phyloP scores from a whole-genome alignment of 306 rosid genomes.

The Amphicarpaea edgeworthii region DNA sequence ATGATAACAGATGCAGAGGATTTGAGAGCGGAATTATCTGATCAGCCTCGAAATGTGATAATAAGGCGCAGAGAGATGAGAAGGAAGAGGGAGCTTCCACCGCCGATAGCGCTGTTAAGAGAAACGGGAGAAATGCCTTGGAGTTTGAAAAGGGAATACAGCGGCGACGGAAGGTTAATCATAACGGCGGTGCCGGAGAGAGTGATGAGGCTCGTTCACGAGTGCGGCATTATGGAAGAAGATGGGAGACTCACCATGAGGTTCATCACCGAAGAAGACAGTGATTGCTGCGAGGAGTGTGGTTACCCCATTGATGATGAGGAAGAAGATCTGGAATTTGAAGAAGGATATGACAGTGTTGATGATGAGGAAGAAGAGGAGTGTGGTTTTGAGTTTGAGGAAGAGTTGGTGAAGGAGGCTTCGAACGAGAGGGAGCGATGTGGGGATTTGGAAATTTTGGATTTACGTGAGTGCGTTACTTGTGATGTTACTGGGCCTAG shows the following conservation, averaged over 20 bases:
- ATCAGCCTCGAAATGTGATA: background rate
- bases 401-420: constrained; percentile 8
- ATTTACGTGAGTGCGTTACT: background rate
- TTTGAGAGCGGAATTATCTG: background rate
- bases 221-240: constrained; percentile 45
- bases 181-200: constrained; percentile 45
- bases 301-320: background rate
- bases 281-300: constrained; percentile 27
- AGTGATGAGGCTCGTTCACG: constrained; percentile 29
- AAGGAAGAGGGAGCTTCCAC: constrained; percentile 54
- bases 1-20: constrained; percentile 37
- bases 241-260: constrained; percentile 60
- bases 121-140: constrained; percentile 50
- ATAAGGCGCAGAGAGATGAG: background rate
- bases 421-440: background rate
- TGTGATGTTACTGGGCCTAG: background rate
- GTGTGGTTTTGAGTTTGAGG: background rate
- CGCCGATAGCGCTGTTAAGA: constrained; percentile 52
- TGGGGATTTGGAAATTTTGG: constrained; percentile 30
- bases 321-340: background rate
- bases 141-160: constrained; percentile 51
- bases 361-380: background rate
- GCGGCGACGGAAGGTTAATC: constrained; percentile 54
- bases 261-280: constrained; percentile 31
- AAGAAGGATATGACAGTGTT: constrained; percentile 16